Percentiles rank a stretch among this genome's conserved stretches.
Evolutionary conservation across 1,284 basidiomycete genomes (phyloP).

Genomic region (Vanrija humicola): DNA sequence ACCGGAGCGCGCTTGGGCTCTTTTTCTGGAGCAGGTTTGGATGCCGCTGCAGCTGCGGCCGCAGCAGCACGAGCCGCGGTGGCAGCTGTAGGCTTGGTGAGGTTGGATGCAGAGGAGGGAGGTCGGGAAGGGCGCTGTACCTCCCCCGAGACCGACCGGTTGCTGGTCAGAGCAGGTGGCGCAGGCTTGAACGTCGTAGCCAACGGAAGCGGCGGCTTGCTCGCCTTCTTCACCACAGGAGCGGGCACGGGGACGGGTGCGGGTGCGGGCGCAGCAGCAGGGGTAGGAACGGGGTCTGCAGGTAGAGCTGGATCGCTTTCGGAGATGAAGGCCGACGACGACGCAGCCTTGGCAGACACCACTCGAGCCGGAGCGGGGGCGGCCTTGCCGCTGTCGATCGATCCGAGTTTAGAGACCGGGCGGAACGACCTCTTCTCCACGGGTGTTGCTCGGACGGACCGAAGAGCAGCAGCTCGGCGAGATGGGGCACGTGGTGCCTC

Average conservation of each 20-base stretch:
- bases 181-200: constrained; percentile 2
- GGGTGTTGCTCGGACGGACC: background rate
- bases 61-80: constrained; percentile 16
- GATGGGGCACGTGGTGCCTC: background rate
- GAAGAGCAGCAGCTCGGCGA: background rate
- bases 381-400: constrained; percentile 1
- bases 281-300: no score
- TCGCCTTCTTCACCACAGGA: background rate
- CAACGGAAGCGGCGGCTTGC: constrained; percentile 9
- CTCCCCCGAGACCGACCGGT: constrained; percentile 2
- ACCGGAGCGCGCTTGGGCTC: background rate
- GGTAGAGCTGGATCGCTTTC: background rate
- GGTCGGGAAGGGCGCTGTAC: no score
- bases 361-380: constrained; percentile 14
- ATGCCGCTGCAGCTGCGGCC: background rate
- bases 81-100: constrained; percentile 18
- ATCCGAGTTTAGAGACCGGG: constrained; percentile 5
- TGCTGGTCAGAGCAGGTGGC: constrained; percentile 4
- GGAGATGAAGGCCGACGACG: background rate
- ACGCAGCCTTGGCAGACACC: background rate
- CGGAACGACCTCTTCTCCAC: constrained; percentile 16
- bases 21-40: background rate
- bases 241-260: background rate
- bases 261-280: no score
- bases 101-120: background rate